Evolutionary conservation across 2,329 filamentous ascomycete species (phyloP).

Genomic region (Ilyonectria destructans): DNA sequence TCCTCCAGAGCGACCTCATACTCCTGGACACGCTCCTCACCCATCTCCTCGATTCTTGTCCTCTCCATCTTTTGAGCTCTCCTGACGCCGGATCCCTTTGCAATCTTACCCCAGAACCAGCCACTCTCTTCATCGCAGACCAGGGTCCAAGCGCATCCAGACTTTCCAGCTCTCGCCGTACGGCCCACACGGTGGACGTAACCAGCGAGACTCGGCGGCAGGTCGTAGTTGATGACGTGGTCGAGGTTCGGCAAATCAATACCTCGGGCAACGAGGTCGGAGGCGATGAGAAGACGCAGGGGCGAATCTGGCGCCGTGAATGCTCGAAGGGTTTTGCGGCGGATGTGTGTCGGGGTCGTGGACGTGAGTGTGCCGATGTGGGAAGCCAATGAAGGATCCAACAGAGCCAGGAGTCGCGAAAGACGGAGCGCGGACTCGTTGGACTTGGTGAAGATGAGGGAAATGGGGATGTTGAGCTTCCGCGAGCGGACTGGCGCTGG

Average conservation of each 20-base stretch:
- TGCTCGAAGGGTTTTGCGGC: constrained; percentile 77
- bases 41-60: constrained; percentile 64
- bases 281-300: constrained; percentile 86
- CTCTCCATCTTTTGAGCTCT: constrained; percentile 64
- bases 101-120: constrained; percentile 94
- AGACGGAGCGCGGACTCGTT: constrained; percentile 91
- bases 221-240: constrained; percentile 95
- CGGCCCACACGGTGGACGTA: constrained; percentile 95
- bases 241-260: constrained; percentile 86
- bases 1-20: constrained; percentile 74
- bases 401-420: constrained; percentile 81
- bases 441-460: constrained; percentile 91
- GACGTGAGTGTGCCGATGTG: constrained; percentile 82
- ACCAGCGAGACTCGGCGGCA: constrained; percentile 84
- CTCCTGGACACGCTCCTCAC: constrained; percentile 61
- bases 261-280: constrained; percentile 93
- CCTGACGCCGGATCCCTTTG: constrained; percentile 67
- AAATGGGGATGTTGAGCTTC: constrained; percentile 58
- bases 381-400: constrained; percentile 72
- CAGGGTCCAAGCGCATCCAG: constrained; percentile 88
- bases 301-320: constrained; percentile 78
- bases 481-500: constrained; percentile 33
- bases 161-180: constrained; percentile 85
- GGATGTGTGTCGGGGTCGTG: constrained; percentile 80
- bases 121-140: constrained; percentile 86